A percentile compares a stretch with the other conserved stretches of the same genome.
Conservation (phyloP, 495 filamentous ascomycete species). For the Xylaria curta region DNA sequence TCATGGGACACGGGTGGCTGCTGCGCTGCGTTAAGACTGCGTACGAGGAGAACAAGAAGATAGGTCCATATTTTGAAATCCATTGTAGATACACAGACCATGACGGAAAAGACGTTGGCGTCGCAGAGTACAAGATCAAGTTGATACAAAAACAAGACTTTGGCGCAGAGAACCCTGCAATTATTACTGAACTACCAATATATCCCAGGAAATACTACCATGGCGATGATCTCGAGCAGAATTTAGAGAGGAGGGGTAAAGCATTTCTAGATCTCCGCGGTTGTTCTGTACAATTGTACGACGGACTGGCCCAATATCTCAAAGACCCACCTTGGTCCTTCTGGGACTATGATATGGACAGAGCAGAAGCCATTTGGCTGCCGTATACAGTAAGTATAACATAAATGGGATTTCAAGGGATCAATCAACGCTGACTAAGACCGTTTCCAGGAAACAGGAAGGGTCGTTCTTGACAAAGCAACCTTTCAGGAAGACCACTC, state of each 20-base stretch:
- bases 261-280: slow-evolving; percentile 9
- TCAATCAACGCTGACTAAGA: slow-evolving; percentile 19
- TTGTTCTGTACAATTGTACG: slow-evolving; percentile 37
- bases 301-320: slow-evolving; percentile 35
- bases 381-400: slow-evolving; percentile 27
- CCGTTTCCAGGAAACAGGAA: slow-evolving; percentile 30
- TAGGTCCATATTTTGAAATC: slow-evolving; percentile 34
- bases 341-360: slow-evolving; percentile 35
- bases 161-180: slow-evolving; percentile 13
- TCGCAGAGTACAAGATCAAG: slow-evolving; percentile 18
- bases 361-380: slow-evolving; percentile 33
- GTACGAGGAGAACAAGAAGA: slow-evolving; percentile 32
- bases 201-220: slow-evolving; percentile 1
- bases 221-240: not conserved
- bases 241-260: not conserved
- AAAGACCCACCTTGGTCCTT: slow-evolving; percentile 38
- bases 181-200: slow-evolving; percentile 3
- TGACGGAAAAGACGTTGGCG: slow-evolving; percentile 31
- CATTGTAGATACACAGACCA: slow-evolving; percentile 30
- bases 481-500: slow-evolving; percentile 46
- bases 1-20: slow-evolving; percentile 36
- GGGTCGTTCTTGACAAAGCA: slow-evolving; percentile 45
- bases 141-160: slow-evolving; percentile 9
- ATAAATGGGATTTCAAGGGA: not conserved
- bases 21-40: slow-evolving; percentile 39